Base-by-base conservation (phyloP, 1,284 basidiomycete species). In the Inonotus hispidus region DNA sequence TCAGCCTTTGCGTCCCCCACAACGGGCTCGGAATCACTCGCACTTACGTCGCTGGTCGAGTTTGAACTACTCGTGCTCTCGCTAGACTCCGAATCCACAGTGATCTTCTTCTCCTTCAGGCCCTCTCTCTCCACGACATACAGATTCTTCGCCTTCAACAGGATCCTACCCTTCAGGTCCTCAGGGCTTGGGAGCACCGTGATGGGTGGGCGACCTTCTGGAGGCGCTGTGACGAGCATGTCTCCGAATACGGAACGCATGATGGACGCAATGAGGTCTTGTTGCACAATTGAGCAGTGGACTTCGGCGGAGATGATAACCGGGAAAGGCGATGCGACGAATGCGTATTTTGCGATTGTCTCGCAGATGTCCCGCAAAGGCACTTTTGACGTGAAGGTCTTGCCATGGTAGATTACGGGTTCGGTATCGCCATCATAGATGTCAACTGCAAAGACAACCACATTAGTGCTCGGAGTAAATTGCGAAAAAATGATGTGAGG, bases 241-340 rank as follows among this genome's bases (percentile, higher is more conserved):
- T 88, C 83, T 0, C 93, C 93, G 67, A 99, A 92, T 1, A 84
- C 85, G 37, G 88, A 82, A 14, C 73, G 78, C 81, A 99, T 87
- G 64, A 96, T 92, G 1, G 77, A 71, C 0, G 88, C 94, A 29
- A 98, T 80, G 70, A 82, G 79, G 53, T 91, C 90, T 72, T 99
- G 96, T 72, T 97, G 93, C 21, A 81, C 73, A 2, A 93, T 68
- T 0, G 84, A 80, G 71, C 93, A 97, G 69, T 98, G 95, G 0
- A 98, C 84, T 75, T 99, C 96, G 19, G 95, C 89, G 10, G 93
- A 97, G 64, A 99, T 88, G 70, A 99, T 91, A 67, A 99, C 79
- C 0, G 96, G 96, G 71, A 95, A 98, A 0, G 94, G 92, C 1
- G 94, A 97, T 0, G 92, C 83, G 39, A 93, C 86, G 70, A 99